Evolutionary conservation across 106 monocot species (phyloP), one percentile per base, ranked within the genome.

Genomic region (Phalaenopsis aphrodite): DNA sequence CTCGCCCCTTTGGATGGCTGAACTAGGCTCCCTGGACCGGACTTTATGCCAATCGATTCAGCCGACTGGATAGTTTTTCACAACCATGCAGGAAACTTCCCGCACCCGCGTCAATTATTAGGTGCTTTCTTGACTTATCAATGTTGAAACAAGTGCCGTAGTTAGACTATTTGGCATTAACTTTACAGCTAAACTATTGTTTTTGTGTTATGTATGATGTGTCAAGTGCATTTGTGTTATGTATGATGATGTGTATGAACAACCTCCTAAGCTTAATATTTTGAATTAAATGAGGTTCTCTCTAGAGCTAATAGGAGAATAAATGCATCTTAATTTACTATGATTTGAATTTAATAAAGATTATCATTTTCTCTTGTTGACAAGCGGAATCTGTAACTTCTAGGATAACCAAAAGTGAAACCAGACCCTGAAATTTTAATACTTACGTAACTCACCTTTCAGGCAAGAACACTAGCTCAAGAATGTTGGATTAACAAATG

Each of bases 251-350:
- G 57, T 58, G 5, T 19, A 58, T 18, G 18, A 58, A 58, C 57
- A 19, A 19, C 57, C 57, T 18, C 5, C 4, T 17, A 58, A 58
- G n/a, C 57, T n/a, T 58, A 18, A 58, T n/a, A 58, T 58, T 58
- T 58, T 58, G n/a, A 58, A 19, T 58, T 58, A 58, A 58, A 58
- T 58, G n/a, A 58, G 18, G 57, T 58, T 58, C 57, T 58, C 57
- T 19, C 57, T 58, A 18, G 57, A 19, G 57, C 2, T 58, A 48
- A 58, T 58, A 58, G 57, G 57, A n/a, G 57, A 58, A 58, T 58
- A 58, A 58, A 58, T 58, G 18, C 21, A 21, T 61, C 52, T 52
- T 52, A 52, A 10, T 2, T 61, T 61, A 21, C 61, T 61, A 61
- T 61, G 18, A 0, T n/a, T 21, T 61, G 61, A 61, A 61, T 52